A percentile compares a stretch with the other conserved stretches of the same genome.
Conservation (phyloP, 2,329 filamentous ascomycete species). For the Peltaster fructicola region DNA sequence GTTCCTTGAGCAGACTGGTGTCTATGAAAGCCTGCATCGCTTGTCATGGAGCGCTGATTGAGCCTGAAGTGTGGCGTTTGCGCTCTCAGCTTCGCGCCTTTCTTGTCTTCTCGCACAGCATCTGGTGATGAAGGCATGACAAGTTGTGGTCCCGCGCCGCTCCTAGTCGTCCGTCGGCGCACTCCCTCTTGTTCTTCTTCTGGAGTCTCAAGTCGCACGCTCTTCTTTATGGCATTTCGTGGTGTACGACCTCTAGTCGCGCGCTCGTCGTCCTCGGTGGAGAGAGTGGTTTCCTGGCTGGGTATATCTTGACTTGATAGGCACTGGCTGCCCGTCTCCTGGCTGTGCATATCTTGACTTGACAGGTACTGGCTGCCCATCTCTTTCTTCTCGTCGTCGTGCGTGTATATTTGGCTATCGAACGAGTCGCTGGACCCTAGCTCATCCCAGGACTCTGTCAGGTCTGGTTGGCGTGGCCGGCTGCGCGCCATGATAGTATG, state of each 20-base stretch:
- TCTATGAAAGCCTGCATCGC: constrained; percentile 13
- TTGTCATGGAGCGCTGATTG: constrained; percentile 15
- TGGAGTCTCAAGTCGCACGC: constrained; percentile 3
- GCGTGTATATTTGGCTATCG: constrained; percentile 10
- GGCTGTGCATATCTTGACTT: constrained; percentile 1
- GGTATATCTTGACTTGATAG: too few species aligned
- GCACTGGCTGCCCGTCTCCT: constrained; percentile 4
- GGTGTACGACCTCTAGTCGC: constrained; percentile 1
- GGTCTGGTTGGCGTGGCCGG: constrained; percentile 9
- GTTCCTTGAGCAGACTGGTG: constrained; percentile 7
- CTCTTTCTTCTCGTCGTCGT: constrained; percentile 14
- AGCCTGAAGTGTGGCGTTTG: constrained; percentile 14
- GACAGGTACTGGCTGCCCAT: constrained; percentile 10
- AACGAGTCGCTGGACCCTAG: constrained; percentile 12
- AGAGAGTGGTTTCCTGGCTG: neutral
- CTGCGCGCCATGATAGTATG: constrained; percentile 8
- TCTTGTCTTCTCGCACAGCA: constrained; percentile 6
- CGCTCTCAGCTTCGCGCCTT: constrained; percentile 6
- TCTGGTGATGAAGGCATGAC: constrained; percentile 25
- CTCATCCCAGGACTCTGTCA: constrained; percentile 19
- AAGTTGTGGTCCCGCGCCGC: constrained; percentile 17
- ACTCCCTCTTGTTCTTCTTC: constrained; percentile 6
- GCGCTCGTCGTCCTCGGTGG: constrained; percentile 1
- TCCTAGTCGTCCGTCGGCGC: neutral
- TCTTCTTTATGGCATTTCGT: constrained; percentile 2